Evolutionary conservation across 164 flowering plant species (phyloP).

Genomic region (Kalanchoe fedtschenkoi): DNA sequence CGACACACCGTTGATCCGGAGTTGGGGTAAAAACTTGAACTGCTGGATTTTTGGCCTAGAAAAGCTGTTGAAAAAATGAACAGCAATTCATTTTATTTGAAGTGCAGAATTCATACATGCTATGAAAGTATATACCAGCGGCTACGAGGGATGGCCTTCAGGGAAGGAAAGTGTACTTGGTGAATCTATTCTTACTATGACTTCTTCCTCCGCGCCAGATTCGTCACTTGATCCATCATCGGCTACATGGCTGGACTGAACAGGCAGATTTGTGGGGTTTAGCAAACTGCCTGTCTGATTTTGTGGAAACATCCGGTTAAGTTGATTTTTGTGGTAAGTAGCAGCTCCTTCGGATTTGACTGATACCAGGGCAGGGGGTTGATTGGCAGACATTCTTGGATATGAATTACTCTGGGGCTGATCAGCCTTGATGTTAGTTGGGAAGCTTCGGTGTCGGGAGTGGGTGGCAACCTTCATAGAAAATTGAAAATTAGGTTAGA

Average conservation of each 20-base stretch:
- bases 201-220: conserved; percentile 60
- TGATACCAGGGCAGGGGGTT: conserved; percentile 28
- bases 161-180: conserved; percentile 69
- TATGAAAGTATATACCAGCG: too few relatives aligned
- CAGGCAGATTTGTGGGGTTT: conserved; percentile 9
- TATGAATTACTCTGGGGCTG: conserved; percentile 41
- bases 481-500: neutral
- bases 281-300: conserved; percentile 11
- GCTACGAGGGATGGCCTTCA: conserved; percentile 7
- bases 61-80: too few relatives aligned
- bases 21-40: neutral
- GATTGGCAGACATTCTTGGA: conserved; percentile 32
- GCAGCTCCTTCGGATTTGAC: conserved; percentile 65
- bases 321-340: conserved; percentile 10
- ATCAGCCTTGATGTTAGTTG: conserved; percentile 10
- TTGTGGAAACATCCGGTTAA: conserved; percentile 14
- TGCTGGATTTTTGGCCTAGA: neutral
- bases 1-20: neutral
- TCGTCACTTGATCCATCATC: conserved; percentile 57
- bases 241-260: conserved; percentile 3
- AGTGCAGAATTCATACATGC: too few relatives aligned
- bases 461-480: conserved; percentile 19
- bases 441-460: conserved; percentile 26
- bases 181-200: conserved; percentile 67
- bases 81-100: too few relatives aligned